Evolutionary conservation across 345 rosid genomes (phyloP), one percentile per base, ranked within the genome.

Genomic region (Pelargonium nanum): DNA sequence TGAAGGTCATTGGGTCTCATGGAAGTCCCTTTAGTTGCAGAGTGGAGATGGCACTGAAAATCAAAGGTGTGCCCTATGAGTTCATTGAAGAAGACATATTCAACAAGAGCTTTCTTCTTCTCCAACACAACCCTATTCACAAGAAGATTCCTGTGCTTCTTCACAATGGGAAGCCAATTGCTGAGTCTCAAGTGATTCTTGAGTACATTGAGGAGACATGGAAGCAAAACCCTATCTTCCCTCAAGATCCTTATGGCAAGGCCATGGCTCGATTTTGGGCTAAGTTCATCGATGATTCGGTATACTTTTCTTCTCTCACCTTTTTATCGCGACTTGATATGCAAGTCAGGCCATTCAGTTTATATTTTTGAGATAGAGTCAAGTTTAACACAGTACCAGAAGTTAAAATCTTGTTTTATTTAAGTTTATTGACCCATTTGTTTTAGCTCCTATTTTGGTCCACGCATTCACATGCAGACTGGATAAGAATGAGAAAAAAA

Each of bases 191-290:
- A 16, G 75, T 79, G 25, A 79, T 81, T 50, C 65, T 81, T 22
- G 80, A 84, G 64, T 84, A n/a, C n/a, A n/a, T n/a, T n/a, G n/a
- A n/a, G n/a, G n/a, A n/a, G n/a, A n/a, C n/a, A n/a, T n/a, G n/a
- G 86, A 77, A 69, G 32, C 19, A 65, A 26, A 55, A 61, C 62
- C 64, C 71, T 12, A 59, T 81, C 24, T 70, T 84, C 71, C 86
- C 84, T 6, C 66, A 55, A 17, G 68, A 77, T 70, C 80, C 86
- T 19, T 67, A 71, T 28, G 81, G 79, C 19, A 70, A 75, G 40
- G 83, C 86, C 58, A 34, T 48, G 52, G 84, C 77, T 0, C 84
- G 80, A 21, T 79, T 84, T 70, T 84, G 86, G 86, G 79, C 83
- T 13, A 75, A 70, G 68, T 77, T 72, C 76, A 54, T 76, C 19